Percentiles rank a stretch among this genome's conserved stretches.
Evolutionary conservation across 306 rosid species (phyloP).

Genomic region (Castanea sativa): DNA sequence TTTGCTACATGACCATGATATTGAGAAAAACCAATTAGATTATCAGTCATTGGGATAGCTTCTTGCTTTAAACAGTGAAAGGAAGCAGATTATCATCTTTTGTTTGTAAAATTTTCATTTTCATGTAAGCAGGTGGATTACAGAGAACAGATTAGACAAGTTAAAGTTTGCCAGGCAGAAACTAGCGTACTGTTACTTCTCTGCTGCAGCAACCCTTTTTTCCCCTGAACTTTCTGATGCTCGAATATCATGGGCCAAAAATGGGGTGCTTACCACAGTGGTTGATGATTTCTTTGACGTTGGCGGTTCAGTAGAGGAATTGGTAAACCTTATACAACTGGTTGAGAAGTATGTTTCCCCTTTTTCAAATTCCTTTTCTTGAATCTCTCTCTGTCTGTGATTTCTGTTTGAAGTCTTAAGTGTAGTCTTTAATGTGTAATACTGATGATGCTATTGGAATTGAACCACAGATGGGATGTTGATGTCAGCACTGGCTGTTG

Average conservation of each 20-base stretch:
- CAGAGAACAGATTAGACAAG: slow-evolving; percentile 62
- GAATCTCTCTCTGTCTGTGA: neutral
- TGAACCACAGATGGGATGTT: slow-evolving; percentile 76
- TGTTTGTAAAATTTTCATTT: neutral
- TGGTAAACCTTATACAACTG: slow-evolving; percentile 61
- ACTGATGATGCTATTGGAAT: slow-evolving; percentile 8
- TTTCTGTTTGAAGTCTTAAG: neutral
- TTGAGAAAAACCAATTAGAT: neutral
- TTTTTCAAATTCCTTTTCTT: slow-evolving; percentile 5
- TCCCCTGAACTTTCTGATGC: slow-evolving; percentile 69
- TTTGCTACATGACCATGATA: neutral
- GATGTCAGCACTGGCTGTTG: slow-evolving; percentile 45
- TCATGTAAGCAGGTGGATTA: slow-evolving; percentile 62
- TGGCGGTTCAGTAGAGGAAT: slow-evolving; percentile 73
- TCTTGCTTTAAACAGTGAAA: neutral
- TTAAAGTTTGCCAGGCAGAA: slow-evolving; percentile 84
- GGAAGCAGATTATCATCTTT: neutral
- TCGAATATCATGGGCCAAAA: slow-evolving; percentile 82
- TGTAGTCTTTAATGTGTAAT: neutral
- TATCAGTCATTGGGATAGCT: neutral
- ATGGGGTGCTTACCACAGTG: slow-evolving; percentile 72
- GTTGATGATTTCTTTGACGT: slow-evolving; percentile 90
- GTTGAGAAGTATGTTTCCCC: slow-evolving; percentile 58
- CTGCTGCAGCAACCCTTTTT: slow-evolving; percentile 62
- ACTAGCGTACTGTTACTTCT: slow-evolving; percentile 69